These are phyloP conservation scores for Hawksworthiomyces lignivorus DNA, from an alignment of 2,329 filamentous ascomycete species.

Conservation along the genomic window DNA sequence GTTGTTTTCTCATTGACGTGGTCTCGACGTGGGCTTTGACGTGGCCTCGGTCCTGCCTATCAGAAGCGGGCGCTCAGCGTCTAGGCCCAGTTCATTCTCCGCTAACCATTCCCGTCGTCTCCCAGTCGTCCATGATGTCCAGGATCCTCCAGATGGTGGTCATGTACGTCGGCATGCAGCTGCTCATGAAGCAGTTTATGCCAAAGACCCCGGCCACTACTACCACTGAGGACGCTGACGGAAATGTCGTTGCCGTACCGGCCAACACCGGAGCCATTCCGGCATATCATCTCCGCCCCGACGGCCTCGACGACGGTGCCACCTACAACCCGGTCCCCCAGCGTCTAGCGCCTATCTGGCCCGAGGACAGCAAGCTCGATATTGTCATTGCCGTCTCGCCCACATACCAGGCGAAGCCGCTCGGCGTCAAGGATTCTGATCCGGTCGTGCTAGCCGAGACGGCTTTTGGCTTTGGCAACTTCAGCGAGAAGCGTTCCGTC, in stretches of 20 bases:
- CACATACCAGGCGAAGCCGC: slow-evolving; percentile 58
- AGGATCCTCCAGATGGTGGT: slow-evolving; percentile 45
- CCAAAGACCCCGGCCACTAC: slow-evolving; percentile 35
- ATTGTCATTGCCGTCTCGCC: slow-evolving; percentile 78
- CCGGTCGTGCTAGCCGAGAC: slow-evolving; percentile 73
- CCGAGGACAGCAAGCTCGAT: slow-evolving; percentile 68
- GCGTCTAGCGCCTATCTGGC: slow-evolving; percentile 81
- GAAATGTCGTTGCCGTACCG: slow-evolving; percentile 45
- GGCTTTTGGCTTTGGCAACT: slow-evolving; percentile 71
- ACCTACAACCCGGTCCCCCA: slow-evolving; percentile 59
- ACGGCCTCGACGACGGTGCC: slow-evolving; percentile 51
- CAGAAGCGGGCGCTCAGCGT: too few relatives aligned
- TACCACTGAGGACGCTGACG: slow-evolving; percentile 39
- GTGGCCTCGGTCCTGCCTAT: too few relatives aligned
- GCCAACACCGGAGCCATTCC: slow-evolving; percentile 52
- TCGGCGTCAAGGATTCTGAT: slow-evolving; percentile 58
- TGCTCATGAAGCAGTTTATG: slow-evolving; percentile 46
- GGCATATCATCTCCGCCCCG: slow-evolving; percentile 57
- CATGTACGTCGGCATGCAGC: slow-evolving; percentile 53
- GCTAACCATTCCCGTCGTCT: neutral
- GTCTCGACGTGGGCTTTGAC: too few relatives aligned
- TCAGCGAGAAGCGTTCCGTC: slow-evolving; percentile 67
- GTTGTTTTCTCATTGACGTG: neutral
- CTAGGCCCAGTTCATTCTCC: too few relatives aligned
- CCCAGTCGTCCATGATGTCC: slow-evolving; percentile 28